Conservation (phyloP, 768 basidiomycete species). For the Lyophyllum decastes region DNA sequence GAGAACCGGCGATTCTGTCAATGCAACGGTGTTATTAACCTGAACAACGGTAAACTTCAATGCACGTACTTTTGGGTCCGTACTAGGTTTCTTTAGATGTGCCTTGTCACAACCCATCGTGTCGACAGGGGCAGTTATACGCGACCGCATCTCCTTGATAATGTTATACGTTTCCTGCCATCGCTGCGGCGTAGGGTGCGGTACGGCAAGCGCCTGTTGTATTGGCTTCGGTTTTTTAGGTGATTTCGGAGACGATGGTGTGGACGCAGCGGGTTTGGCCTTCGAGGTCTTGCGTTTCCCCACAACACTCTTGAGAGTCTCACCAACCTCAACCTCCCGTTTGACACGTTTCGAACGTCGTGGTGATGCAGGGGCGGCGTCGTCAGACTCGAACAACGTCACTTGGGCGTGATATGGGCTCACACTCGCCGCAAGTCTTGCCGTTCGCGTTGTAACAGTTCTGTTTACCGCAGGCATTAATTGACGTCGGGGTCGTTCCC, state of each 20-base stretch:
- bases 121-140: constrained; percentile 83
- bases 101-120: constrained; percentile 87
- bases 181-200: constrained; percentile 65
- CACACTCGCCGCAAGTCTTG: constrained; percentile 35
- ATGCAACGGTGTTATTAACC: neutral
- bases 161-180: constrained; percentile 74
- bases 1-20: constrained; percentile 77
- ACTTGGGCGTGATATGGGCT: constrained; percentile 48
- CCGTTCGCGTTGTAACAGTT: constrained; percentile 21
- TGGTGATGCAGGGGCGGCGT: constrained; percentile 19
- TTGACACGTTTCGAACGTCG: constrained; percentile 33
- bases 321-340: constrained; percentile 16
- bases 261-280: neutral
- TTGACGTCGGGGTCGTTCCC: neutral
- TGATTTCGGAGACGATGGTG: constrained; percentile 21
- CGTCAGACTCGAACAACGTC: constrained; percentile 37
- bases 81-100: constrained; percentile 55
- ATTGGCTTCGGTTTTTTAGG: constrained; percentile 59
- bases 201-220: constrained; percentile 50
- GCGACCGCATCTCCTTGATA: constrained; percentile 76
- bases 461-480: constrained; percentile 19
- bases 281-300: constrained; percentile 1
- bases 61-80: constrained; percentile 59
- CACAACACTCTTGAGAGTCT: constrained; percentile 1
- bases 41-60: neutral